Evolutionary conservation across 345 rosid genomes (phyloP), one percentile per base, ranked within the genome.

Genomic region (Noccaea caerulescens): DNA sequence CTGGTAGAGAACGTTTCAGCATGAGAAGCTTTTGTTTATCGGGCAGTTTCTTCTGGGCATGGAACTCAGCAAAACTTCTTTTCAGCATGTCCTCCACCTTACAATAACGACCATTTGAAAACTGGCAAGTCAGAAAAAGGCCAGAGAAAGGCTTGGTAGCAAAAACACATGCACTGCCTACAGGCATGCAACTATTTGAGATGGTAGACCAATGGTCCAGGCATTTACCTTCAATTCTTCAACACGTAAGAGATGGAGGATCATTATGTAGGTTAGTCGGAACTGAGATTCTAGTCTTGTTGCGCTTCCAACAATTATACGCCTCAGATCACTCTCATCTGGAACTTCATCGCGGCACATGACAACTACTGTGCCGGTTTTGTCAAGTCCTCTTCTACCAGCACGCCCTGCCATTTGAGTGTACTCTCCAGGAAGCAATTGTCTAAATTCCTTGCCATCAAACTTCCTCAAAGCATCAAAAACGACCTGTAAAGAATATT

Each of bases 351-450:
- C 99, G 45, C 96, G 95, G 77, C 97, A 93, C 94, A 93, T 78
- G 72, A 93, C 85, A 66, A 91, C 75, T 68, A 91, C 95, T 18
- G 99, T 93, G 77, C 99, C 99, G 73, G 85, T 87, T 81, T 84
- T 86, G 81, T 93, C 99, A 65, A 93, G 88, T 65, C 99, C 99
- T 77, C 99, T 86, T 83, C 99, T 84, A 58, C 99, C 99, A 55
- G 99, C 99, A 73, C 99, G 99, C 38, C 99, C 99, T 25, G 97
- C 97, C 99, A 93, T 93, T 79, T 93, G 99, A 80, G 97, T 93
- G 82, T 93, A 93, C 80, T 93, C 99, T 68, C 99, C 99, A 66
- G 99, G 89, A 72, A 91, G 93, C 66, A 93, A 78, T 57, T 68
- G 81, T 77, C 97, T 85, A 70, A 85, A 87, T 82, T 85, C 97